Percentiles rank a stretch among this genome's conserved stretches.
Evolutionary conservation across 495 filamentous ascomycete genomes (phyloP).

Genomic region (Aspergillus nidulans): DNA sequence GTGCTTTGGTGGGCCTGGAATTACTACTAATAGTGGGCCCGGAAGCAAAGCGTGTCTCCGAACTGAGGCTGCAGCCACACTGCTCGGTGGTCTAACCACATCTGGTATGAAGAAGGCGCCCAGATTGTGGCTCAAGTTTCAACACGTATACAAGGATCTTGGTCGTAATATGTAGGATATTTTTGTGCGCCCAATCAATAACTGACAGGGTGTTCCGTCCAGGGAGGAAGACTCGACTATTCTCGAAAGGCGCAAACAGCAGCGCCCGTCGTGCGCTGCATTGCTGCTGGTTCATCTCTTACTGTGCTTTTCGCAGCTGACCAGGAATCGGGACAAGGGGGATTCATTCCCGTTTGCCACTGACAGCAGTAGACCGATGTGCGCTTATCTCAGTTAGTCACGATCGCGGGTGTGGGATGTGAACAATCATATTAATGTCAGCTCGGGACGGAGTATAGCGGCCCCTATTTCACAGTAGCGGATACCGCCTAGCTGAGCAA

Average conservation of each 20-base stretch:
- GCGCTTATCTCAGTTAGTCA: not conserved
- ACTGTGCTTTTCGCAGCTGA: not conserved
- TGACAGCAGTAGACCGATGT: not conserved
- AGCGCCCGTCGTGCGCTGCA: not conserved
- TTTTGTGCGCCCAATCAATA: conserved; percentile 2
- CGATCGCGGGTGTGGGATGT: not conserved
- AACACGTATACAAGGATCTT: conserved; percentile 3
- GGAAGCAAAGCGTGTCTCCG: conserved; percentile 27
- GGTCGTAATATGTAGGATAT: not conserved
- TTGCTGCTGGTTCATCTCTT: not conserved
- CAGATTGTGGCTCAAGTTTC: conserved; percentile 1
- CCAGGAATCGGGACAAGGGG: not conserved
- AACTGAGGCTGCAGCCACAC: conserved; percentile 23
- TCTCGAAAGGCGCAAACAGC: not conserved
- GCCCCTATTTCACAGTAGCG: not conserved
- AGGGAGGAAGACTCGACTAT: not conserved
- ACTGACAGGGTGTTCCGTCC: not conserved
- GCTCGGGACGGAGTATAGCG: not conserved
- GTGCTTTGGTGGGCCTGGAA: not conserved
- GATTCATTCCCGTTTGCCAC: not conserved
- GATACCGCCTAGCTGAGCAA: too few species aligned
- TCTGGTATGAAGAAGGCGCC: not conserved
- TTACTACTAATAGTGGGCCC: conserved; percentile 6
- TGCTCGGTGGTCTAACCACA: conserved; percentile 6
- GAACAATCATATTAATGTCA: not conserved